A percentile compares a stretch with the other conserved stretches of the same genome.
Evolutionary conservation across 1,284 basidiomycete species (phyloP).

Genomic region (Trametes polyzona): DNA sequence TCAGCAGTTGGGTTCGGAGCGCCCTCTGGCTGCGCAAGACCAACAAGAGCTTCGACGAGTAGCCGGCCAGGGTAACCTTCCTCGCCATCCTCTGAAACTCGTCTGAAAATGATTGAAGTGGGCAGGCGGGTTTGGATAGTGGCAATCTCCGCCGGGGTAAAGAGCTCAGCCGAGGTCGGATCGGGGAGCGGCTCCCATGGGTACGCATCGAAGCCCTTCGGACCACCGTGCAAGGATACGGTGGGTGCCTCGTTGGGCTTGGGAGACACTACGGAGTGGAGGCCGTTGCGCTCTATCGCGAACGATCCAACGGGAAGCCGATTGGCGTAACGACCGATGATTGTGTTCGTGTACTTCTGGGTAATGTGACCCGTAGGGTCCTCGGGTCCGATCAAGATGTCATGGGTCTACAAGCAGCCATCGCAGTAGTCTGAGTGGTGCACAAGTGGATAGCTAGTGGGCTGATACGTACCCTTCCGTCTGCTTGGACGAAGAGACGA

Average conservation of each 20-base stretch:
- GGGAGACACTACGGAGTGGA: slow-evolving; percentile 50
- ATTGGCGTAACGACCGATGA: slow-evolving; percentile 75
- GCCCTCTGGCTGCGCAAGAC: slow-evolving; percentile 53
- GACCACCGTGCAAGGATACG: slow-evolving; percentile 77
- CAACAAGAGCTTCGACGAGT: slow-evolving; percentile 61
- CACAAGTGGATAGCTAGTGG: not conserved
- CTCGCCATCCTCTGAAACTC: slow-evolving; percentile 66
- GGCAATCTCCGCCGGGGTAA: slow-evolving; percentile 55
- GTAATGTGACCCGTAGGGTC: slow-evolving; percentile 57
- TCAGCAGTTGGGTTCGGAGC: slow-evolving; percentile 34
- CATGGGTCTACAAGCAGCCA: slow-evolving; percentile 56
- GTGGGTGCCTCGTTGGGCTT: slow-evolving; percentile 52
- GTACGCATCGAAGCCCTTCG: slow-evolving; percentile 61
- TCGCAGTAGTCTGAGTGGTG: not conserved
- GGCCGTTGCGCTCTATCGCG: slow-evolving; percentile 54
- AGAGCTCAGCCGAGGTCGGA: slow-evolving; percentile 52
- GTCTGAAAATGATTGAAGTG: slow-evolving; percentile 54
- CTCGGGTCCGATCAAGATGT: slow-evolving; percentile 75
- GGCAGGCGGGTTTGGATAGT: slow-evolving; percentile 41
- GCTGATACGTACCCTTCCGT: slow-evolving; percentile 56
- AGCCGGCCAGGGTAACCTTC: slow-evolving; percentile 70
- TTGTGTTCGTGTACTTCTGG: slow-evolving; percentile 72
- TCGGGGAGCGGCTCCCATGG: slow-evolving; percentile 53
- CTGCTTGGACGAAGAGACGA: slow-evolving; percentile 62
- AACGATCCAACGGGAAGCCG: slow-evolving; percentile 65